Percentiles rank a stretch among this genome's conserved stretches.
These are phyloP conservation scores for Coniochaeta sp. DNA, from an alignment of 2,329 filamentous ascomycete species.

Conservation along the genomic window DNA sequence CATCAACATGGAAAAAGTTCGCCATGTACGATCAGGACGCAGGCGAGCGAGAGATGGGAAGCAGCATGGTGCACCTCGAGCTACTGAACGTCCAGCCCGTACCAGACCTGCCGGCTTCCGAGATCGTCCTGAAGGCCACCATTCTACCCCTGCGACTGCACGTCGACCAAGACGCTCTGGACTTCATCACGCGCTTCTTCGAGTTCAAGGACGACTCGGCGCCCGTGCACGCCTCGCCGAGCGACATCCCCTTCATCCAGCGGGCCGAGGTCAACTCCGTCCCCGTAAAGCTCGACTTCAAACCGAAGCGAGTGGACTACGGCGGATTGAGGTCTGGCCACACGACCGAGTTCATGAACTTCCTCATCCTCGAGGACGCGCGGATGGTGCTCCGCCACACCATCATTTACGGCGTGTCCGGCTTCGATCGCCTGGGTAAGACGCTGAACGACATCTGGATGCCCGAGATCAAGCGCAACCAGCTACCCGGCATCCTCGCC, in stretches of 20 bases:
- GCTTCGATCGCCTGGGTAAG: conserved; percentile 84
- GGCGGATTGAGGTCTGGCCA: conserved; percentile 84
- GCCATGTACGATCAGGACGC: conserved; percentile 86
- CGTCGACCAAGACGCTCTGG: conserved; percentile 93
- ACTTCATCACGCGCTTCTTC: conserved; percentile 96
- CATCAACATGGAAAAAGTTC: conserved; percentile 98
- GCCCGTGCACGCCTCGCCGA: conserved; percentile 48
- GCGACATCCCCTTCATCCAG: conserved; percentile 80
- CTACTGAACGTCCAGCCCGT: conserved; percentile 83
- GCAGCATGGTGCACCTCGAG: conserved; percentile 86
- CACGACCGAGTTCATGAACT: conserved; percentile 98
- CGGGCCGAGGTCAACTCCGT: conserved; percentile 81
- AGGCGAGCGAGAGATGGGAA: conserved; percentile 77
- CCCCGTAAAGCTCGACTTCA: conserved; percentile 83
- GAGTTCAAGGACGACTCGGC: conserved; percentile 82
- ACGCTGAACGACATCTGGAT: conserved; percentile 95
- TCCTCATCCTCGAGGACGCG: conserved; percentile 83
- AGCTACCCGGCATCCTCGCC: conserved; percentile 81
- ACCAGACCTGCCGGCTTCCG: conserved; percentile 75
- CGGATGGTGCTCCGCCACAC: conserved; percentile 80
- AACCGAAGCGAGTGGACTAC: conserved; percentile 97
- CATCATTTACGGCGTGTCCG: conserved; percentile 86
- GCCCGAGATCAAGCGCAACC: conserved; percentile 83
- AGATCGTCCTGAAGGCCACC: conserved; percentile 75
- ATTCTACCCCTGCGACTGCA: conserved; percentile 83